These are phyloP conservation scores for Sistotremastrum niveocremeum DNA, from an alignment of 768 basidiomycete genomes.

Conservation along the genomic window DNA sequence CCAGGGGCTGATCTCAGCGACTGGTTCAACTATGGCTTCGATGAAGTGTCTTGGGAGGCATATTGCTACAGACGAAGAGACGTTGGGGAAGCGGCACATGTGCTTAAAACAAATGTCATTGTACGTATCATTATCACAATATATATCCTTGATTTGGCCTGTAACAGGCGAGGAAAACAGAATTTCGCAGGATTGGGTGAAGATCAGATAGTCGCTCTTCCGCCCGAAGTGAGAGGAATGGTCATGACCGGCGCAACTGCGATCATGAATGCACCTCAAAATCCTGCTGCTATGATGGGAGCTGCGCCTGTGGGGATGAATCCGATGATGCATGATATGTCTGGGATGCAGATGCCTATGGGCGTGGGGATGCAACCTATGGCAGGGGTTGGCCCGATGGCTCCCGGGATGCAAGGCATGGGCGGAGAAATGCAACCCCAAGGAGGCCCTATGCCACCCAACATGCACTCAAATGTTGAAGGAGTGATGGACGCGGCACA, in stretches of 20 bases:
- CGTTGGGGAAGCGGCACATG: constrained; percentile 62
- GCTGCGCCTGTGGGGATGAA: constrained; percentile 32
- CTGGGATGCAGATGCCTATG: constrained; percentile 47
- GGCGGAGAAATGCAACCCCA: not conserved
- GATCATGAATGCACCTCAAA: constrained; percentile 49
- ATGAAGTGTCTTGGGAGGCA: constrained; percentile 90
- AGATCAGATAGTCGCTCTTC: constrained; percentile 64
- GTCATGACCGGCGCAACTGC: constrained; percentile 72
- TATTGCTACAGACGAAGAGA: constrained; percentile 80
- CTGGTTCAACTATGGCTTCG: constrained; percentile 99
- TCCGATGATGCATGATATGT: constrained; percentile 71
- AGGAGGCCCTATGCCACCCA: not conserved
- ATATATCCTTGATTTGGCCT: not conserved
- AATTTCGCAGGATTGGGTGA: constrained; percentile 75
- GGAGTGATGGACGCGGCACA: no score
- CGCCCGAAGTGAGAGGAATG: constrained; percentile 74
- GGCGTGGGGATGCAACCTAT: constrained; percentile 34
- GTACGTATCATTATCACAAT: constrained; percentile 28
- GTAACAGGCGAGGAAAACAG: constrained; percentile 21
- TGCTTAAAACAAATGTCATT: constrained; percentile 72
- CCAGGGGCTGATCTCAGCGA: constrained; percentile 90
- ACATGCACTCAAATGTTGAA: no score
- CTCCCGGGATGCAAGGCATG: constrained; percentile 37
- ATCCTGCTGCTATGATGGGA: constrained; percentile 41
- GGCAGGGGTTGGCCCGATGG: constrained; percentile 24